Conservation (phyloP, 805 yeast genomes). For the Isabelozyma pseudorhagii region DNA sequence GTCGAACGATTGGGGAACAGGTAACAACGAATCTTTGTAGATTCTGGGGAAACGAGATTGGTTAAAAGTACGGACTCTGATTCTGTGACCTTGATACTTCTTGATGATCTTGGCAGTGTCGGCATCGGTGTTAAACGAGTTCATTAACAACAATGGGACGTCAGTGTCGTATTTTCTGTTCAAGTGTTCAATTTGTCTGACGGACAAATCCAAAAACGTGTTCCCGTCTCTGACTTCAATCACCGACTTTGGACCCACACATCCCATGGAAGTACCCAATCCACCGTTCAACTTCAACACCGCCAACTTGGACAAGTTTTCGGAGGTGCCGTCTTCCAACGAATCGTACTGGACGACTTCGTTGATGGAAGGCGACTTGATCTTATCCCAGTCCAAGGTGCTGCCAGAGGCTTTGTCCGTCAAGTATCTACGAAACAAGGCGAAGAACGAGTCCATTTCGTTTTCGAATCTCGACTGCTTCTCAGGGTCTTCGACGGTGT, state of each 20-base stretch:
- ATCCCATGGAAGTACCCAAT: constrained; percentile 98
- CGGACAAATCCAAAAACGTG: constrained; percentile 91
- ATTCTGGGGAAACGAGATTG: constrained; percentile 98
- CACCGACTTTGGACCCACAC: constrained; percentile 98
- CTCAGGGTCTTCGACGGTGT: constrained; percentile 60
- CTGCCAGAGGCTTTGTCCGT: constrained; percentile 84
- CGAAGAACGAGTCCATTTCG: constrained; percentile 93
- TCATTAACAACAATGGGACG: constrained; percentile 95
- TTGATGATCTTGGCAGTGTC: constrained; percentile 94
- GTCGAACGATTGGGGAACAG: constrained; percentile 77
- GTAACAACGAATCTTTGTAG: constrained; percentile 90
- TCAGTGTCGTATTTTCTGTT: constrained; percentile 88
- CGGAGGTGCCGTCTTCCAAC: constrained; percentile 35
- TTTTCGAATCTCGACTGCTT: constrained; percentile 64
- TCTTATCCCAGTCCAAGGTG: constrained; percentile 91
- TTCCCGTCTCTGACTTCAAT: constrained; percentile 99
- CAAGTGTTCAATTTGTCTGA: constrained; percentile 93
- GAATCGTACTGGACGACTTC: constrained; percentile 81
- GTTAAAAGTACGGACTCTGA: constrained; percentile 91
- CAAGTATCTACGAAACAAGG: constrained; percentile 88
- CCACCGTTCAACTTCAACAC: constrained; percentile 98
- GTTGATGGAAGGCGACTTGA: constrained; percentile 82
- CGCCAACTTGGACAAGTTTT: constrained; percentile 76
- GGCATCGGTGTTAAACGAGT: constrained; percentile 95
- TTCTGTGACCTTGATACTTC: constrained; percentile 95